Base-by-base conservation (phyloP, 1,284 basidiomycete genomes). In the Trichosporon coremiiforme region DNA sequence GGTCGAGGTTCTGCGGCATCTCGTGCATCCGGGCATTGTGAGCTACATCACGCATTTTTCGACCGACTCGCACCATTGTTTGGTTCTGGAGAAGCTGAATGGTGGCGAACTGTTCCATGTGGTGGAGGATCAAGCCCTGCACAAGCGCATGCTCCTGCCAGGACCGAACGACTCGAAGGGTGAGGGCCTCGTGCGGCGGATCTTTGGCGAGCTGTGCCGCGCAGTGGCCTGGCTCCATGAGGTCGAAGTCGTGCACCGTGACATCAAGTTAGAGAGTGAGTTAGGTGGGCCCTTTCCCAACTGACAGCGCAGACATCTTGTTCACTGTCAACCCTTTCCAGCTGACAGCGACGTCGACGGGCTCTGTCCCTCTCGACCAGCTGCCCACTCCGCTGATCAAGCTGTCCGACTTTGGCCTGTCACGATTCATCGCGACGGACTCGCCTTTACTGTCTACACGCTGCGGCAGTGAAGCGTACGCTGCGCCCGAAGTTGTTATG, bases 181-280 rank as follows among this genome's bases (percentile, higher is more conserved):
- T 2, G 78, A 82, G 63, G 80, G 79, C 2, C 77, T 93, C 9
- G 85, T 94, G 0, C 85, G 89, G 41, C 84, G 92, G 50, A 89
- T 95, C 72, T 94, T 91, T 86, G 86, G 87, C 64, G 94, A 96
- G 81, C 85, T 97, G 1, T 89, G 87, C 70, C 87, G 88, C 64
- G 94, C 90, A 1, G 90, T 96, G 0, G 90, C 89, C 1, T 97
- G 93, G 93, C 90, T 97, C 88, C 94, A 97, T 79, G 86, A 88
- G 62, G 90, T 93, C 35, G 90, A 90, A 1, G 87, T 96, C 47
- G 93, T 96, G 0, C 94, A 97, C 83, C 88, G 94, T 2, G 94
- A 97, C 84, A 90, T 97, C 84, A 97, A 97, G 85, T 88, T 97
- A 20, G 94, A 97, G 83, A 97, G 93, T 94, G 77, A 78, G 92